A percentile compares a stretch with the other conserved stretches of the same genome.
phyloP scores from a whole-genome alignment of 805 yeast species.

The Sugiyamaella valdiviana region DNA sequence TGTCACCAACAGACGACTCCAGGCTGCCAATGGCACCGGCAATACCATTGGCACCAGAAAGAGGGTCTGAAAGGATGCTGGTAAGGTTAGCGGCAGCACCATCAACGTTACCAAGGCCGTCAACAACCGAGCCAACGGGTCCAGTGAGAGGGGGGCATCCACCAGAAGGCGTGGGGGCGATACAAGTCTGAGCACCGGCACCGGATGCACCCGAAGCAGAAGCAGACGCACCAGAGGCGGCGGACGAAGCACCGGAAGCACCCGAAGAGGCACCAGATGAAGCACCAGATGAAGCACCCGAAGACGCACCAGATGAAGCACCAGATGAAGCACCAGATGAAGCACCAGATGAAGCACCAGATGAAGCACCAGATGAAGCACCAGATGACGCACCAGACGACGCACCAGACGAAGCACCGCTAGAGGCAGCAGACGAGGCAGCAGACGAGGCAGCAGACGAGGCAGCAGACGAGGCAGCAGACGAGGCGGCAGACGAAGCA shows the following conservation, averaged over 20 bases:
- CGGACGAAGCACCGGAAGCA: constrained; percentile 1
- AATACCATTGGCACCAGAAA: background rate
- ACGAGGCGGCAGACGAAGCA: too few species aligned
- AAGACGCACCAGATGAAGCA: background rate
- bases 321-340: background rate
- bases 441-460: background rate
- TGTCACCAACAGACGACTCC: background rate
- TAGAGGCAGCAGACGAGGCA: background rate
- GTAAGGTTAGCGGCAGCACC: background rate
- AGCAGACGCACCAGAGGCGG: constrained; percentile 1
- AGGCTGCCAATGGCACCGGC: background rate
- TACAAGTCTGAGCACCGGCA: constrained; percentile 4
- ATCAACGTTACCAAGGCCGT: background rate
- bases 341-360: background rate
- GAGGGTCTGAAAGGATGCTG: background rate
- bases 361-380: constrained; percentile 2
- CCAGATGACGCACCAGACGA: background rate
- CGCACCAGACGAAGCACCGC: background rate
- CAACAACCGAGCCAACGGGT: background rate
- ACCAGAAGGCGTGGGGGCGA: constrained; percentile 10
- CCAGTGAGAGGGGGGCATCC: background rate
- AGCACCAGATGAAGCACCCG: background rate
- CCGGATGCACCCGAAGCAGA: background rate
- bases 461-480: background rate
- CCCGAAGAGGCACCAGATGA: background rate